Evolutionary conservation across 148 eudicot genomes (phyloP).

Genomic region (Agrostemma githago): DNA sequence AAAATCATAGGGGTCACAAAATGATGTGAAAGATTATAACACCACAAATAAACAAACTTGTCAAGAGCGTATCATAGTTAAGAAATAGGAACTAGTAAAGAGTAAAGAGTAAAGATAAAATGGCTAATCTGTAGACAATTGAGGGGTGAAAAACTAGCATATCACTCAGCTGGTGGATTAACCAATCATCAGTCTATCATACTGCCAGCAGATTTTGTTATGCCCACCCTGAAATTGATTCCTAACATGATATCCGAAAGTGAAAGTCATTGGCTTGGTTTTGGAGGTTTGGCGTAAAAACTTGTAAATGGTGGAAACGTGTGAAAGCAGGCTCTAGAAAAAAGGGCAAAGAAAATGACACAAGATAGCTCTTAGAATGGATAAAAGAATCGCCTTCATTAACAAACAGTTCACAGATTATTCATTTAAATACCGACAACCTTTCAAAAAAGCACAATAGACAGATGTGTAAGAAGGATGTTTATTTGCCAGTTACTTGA

Average conservation of each 20-base stretch:
- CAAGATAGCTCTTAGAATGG: background rate
- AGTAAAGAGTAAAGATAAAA: background rate
- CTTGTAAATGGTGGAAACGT: too few species aligned
- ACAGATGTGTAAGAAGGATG: background rate
- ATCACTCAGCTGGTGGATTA: background rate
- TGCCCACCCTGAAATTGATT: background rate
- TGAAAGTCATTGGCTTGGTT: background rate
- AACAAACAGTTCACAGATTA: background rate
- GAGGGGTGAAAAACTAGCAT: background rate
- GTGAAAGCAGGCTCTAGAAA: too few species aligned
- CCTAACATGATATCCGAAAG: background rate
- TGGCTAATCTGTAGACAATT: background rate
- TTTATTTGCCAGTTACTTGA: background rate
- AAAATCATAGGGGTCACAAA: conserved; percentile 12
- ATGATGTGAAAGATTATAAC: background rate
- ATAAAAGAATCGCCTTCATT: background rate
- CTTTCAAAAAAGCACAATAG: background rate
- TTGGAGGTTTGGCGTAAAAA: background rate
- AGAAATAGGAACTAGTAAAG: background rate
- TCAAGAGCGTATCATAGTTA: background rate
- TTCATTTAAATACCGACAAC: background rate
- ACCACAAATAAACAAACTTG: background rate
- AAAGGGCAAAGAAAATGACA: background rate
- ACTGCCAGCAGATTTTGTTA: background rate
- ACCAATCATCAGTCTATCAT: background rate